phyloP scores from a whole-genome alignment of 495 filamentous ascomycete species.

The Podospora didyma region DNA sequence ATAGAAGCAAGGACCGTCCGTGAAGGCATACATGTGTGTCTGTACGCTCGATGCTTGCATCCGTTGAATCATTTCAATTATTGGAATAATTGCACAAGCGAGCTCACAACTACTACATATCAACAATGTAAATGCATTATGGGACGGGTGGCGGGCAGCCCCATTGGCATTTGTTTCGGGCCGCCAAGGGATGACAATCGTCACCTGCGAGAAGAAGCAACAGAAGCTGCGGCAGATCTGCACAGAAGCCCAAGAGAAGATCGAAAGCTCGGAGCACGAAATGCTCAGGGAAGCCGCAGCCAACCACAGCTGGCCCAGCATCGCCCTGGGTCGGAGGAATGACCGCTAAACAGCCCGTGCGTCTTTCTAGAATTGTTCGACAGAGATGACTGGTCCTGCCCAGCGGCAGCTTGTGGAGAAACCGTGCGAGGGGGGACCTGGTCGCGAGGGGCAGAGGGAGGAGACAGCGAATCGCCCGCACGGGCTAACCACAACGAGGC shows the following conservation, averaged over 20 bases:
- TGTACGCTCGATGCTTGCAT: too few species aligned
- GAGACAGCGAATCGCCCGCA: not conserved
- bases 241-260: conserved; percentile 24
- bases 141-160: too few species aligned
- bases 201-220: conserved; percentile 7
- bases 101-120: too few species aligned
- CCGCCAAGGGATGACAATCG: conserved; percentile 5
- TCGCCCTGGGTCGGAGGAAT: conserved; percentile 1
- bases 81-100: too few species aligned
- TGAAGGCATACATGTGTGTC: not conserved
- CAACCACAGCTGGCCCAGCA: conserved; percentile 3
- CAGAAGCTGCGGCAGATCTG: conserved; percentile 19
- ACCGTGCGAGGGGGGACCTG: conserved; percentile 12
- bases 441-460: conserved; percentile 15
- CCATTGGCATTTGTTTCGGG: too few species aligned
- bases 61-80: too few species aligned
- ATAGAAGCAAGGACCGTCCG: too few species aligned
- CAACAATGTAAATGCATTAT: too few species aligned
- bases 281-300: conserved; percentile 1
- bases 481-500: conserved; percentile 3
- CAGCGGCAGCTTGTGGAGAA: conserved; percentile 23
- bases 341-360: conserved; percentile 22
- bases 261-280: conserved; percentile 23
- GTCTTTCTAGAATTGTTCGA: conserved; percentile 36
- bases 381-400: conserved; percentile 24